Percentiles rank a stretch among this genome's conserved stretches.
Conservation (phyloP, 352 stramenopile species). For the Phytopythium helicoides region DNA sequence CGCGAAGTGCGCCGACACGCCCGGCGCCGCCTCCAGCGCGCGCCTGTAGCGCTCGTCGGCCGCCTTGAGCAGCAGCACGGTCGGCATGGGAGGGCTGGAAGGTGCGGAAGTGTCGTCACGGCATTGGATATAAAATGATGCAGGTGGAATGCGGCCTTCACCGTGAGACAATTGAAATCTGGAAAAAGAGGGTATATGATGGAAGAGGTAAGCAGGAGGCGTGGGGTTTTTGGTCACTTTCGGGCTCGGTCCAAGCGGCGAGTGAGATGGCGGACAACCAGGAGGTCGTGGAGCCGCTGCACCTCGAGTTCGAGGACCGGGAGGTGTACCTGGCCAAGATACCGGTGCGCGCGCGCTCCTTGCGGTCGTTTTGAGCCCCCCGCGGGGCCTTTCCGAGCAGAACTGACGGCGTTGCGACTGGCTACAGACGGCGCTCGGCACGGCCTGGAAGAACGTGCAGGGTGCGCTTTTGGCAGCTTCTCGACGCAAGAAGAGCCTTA, state of each 20-base stretch:
- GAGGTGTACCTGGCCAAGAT: constrained; percentile 89
- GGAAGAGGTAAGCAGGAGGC: constrained; percentile 1
- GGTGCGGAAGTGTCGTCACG: too few species aligned
- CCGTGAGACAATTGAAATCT: too few species aligned
- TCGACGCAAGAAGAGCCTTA: background rate
- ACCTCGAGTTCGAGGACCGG: constrained; percentile 84
- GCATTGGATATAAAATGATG: too few species aligned
- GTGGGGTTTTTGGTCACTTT: background rate
- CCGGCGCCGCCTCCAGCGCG: constrained; percentile 19
- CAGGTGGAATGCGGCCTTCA: too few species aligned
- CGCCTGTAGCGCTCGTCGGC: constrained; percentile 52
- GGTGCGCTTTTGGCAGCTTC: constrained; percentile 23
- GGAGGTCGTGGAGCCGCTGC: constrained; percentile 87
- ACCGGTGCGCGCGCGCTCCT: constrained; percentile 40
- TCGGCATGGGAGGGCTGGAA: too few species aligned
- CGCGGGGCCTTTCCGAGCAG: background rate
- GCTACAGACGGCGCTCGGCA: constrained; percentile 58
- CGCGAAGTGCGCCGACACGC: constrained; percentile 35
- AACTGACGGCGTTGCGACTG: background rate
- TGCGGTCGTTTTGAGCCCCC: background rate
- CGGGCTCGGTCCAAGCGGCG: too few species aligned
- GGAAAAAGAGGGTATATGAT: constrained; percentile 4
- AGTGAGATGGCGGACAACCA: constrained; percentile 86
- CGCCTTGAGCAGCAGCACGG: constrained; percentile 69
- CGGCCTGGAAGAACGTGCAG: constrained; percentile 82